phyloP scores from a whole-genome alignment of 345 rosid genomes.

The Cardamine occulta region DNA sequence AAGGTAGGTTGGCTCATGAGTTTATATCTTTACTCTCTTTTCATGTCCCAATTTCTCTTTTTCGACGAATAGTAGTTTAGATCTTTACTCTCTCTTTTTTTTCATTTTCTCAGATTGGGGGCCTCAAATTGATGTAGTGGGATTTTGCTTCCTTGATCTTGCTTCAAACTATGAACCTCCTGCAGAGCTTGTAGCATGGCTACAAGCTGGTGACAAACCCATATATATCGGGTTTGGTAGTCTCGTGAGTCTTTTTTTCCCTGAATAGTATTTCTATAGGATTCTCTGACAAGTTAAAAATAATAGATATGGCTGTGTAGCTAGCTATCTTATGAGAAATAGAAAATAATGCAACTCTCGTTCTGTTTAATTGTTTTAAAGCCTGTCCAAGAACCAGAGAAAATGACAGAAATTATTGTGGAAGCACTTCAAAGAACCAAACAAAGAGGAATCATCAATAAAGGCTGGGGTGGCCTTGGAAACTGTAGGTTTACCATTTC shows the following conservation, averaged over 20 bases:
- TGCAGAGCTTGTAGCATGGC: constrained; percentile 80
- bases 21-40: constrained; percentile 16
- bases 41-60: not conserved
- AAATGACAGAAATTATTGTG: constrained; percentile 84
- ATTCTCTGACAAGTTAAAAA: constrained; percentile 4
- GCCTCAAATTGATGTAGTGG: constrained; percentile 90
- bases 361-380: constrained; percentile 42
- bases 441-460: constrained; percentile 95
- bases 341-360: constrained; percentile 11
- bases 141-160: constrained; percentile 98
- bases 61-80: not conserved
- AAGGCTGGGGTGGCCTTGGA: constrained; percentile 99
- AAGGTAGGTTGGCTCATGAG: constrained; percentile 59
- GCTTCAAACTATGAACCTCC: constrained; percentile 99
- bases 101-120: constrained; percentile 88
- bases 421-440: constrained; percentile 74
- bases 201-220: constrained; percentile 87
- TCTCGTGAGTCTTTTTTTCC: constrained; percentile 72
- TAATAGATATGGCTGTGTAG: not conserved
- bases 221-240: constrained; percentile 98
- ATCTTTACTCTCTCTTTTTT: constrained; percentile 10
- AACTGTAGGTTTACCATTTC: constrained; percentile 57
- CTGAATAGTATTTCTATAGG: not conserved
- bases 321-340: not conserved
- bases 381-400: constrained; percentile 93